phyloP scores from a whole-genome alignment of 495 filamentous ascomycete genomes.

The Penicillium angulare region DNA sequence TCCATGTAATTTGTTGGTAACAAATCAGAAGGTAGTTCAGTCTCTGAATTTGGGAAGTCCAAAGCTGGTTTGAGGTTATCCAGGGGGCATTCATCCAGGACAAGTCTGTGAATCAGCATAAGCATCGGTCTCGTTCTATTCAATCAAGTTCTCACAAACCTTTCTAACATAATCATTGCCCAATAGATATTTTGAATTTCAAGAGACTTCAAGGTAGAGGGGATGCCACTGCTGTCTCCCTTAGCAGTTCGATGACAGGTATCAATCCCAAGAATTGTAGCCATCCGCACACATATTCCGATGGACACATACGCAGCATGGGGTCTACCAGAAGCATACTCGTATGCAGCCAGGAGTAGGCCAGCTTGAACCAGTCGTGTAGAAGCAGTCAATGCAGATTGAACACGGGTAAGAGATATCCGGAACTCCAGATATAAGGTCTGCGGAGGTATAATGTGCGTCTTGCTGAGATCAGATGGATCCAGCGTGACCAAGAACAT shows the following conservation, averaged over 20 bases:
- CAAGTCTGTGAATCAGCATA: not conserved
- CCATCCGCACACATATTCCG: slow-evolving; percentile 25
- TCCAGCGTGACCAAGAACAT: slow-evolving; percentile 20
- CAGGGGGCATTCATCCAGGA: not conserved
- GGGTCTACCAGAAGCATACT: slow-evolving; percentile 24
- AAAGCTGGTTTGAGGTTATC: not conserved
- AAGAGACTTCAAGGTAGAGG: not conserved
- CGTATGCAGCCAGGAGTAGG: slow-evolving; percentile 26
- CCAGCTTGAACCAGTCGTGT: slow-evolving; percentile 29
- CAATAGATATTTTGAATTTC: slow-evolving; percentile 32
- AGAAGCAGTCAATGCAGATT: not conserved
- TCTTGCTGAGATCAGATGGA: not conserved
- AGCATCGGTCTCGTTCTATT: not conserved
- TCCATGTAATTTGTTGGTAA: not conserved
- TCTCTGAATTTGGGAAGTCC: not conserved
- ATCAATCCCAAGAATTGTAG: slow-evolving; percentile 17
- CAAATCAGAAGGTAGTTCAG: not conserved
- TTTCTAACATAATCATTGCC: slow-evolving; percentile 28
- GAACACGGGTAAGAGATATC: not conserved
- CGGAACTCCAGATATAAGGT: slow-evolving; percentile 1
- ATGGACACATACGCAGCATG: slow-evolving; percentile 32
- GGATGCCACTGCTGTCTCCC: no score
- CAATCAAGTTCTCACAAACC: slow-evolving; percentile 14
- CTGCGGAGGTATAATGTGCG: not conserved
- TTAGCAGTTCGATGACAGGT: not conserved